Evolutionary conservation across 768 basidiomycete species (phyloP), one percentile per base, ranked within the genome.

Genomic region (Podaxis carcinomalis): DNA sequence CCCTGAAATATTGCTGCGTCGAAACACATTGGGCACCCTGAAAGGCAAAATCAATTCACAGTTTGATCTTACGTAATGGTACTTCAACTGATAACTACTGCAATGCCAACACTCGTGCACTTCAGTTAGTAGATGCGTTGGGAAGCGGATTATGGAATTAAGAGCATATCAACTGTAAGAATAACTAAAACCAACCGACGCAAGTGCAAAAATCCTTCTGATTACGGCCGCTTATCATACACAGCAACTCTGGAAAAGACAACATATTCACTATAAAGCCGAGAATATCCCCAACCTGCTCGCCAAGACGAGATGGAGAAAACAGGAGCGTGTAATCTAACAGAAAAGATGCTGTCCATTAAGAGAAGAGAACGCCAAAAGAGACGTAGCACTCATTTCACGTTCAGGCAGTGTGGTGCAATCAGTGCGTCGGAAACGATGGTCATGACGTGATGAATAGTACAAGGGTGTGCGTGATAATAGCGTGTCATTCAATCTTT

Each of bases 401-500:
- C 35, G 40, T 44, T 47, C 42, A 36, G 7, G 42, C 42, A 39
- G 25, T 16, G 37, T 6, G 14, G 7, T 39, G 19, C 36, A 25
- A 11, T n/a, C 13, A 42, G 16, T 35, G 52, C 9, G 14, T 50
- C 44, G 23, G 37, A 51, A 51, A 51, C 14, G 42, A 37, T 47
- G 44, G 46, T 60, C 52, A 59, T 60, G 59, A 59, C 57, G 57
- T 66, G 57, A 62, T 59, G 57, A 59, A 56, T 62, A 65, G 49
- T 57, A 51, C 37, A 57, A 49, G 23, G 23, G 63, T 27, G 35
- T 53, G 56, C 57, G 55, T 51, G 50, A 62, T 47, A 55, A 62
- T 39, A 54, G 32, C 52, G 40, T 14, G 16, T 51, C 11, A 51
- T 57, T 75, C 65, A 94, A 74, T 94, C 92, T 74, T 89, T 90